Percentiles rank a stretch among this genome's conserved stretches.
phyloP scores from a whole-genome alignment of 2,329 filamentous ascomycete species.

The Pseudopyricularia javanii region DNA sequence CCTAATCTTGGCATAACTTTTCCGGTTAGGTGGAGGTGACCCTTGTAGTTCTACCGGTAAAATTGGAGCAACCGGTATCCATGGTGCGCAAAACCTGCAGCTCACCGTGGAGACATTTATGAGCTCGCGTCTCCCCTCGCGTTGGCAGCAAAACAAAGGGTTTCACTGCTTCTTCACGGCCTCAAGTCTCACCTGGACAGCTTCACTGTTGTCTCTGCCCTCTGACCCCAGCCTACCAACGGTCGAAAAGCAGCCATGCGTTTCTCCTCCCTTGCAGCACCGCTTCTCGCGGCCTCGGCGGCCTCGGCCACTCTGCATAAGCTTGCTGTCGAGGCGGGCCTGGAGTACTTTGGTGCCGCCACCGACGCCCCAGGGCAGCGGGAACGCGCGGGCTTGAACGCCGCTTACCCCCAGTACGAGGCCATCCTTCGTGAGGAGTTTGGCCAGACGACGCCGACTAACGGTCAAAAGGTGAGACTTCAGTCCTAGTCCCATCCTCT shows the following conservation, averaged over 20 bases:
- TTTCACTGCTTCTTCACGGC: not conserved
- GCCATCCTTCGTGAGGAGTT: conserved; percentile 38
- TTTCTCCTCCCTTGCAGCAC: not conserved
- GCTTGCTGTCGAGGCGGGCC: conserved; percentile 29
- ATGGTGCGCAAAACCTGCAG: not conserved
- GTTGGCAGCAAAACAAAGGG: not conserved
- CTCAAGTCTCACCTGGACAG: not conserved
- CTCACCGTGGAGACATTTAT: not conserved
- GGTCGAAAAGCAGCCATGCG: not conserved
- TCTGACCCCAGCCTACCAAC: not conserved
- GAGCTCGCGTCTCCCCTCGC: not conserved
- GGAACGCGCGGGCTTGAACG: conserved; percentile 1
- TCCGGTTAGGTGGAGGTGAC: not conserved
- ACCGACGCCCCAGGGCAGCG: conserved; percentile 35
- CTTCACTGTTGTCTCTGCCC: not conserved
- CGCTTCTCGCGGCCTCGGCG: not conserved
- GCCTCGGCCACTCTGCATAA: conserved; percentile 21
- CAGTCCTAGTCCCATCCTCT: not conserved
- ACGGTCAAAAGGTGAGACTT: conserved; percentile 4
- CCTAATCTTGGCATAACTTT: not conserved
- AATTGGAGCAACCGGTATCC: not conserved
- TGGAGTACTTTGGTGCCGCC: conserved; percentile 40
- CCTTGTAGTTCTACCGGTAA: not conserved
- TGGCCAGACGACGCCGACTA: conserved; percentile 32
- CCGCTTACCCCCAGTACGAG: conserved; percentile 30